A percentile compares a stretch with the other conserved stretches of the same genome.
These are phyloP conservation scores for Cyberlindnera euphorbiae DNA, from an alignment of 805 yeast genomes.

Conservation along the genomic window DNA sequence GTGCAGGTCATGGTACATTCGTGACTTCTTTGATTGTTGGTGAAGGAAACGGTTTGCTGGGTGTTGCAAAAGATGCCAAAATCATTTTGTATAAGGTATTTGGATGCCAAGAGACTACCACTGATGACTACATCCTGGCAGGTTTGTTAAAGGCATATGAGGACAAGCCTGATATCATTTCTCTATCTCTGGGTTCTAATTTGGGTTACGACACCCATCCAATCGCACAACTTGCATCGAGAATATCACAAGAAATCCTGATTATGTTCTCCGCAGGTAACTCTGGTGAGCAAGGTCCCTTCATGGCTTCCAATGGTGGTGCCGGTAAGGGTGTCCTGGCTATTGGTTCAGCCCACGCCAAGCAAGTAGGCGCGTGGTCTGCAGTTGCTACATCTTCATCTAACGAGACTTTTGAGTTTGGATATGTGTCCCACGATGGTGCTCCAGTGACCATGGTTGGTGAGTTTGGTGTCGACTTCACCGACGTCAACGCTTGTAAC, in stretches of 20 bases:
- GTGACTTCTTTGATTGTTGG: slow-evolving; percentile 16
- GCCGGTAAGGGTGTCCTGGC: slow-evolving; percentile 12
- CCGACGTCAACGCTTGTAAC: slow-evolving; percentile 7
- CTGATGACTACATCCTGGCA: slow-evolving; percentile 14
- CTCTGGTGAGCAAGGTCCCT: slow-evolving; percentile 12
- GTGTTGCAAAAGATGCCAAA: slow-evolving; percentile 18
- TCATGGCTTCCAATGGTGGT: slow-evolving; percentile 15
- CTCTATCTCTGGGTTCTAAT: slow-evolving; percentile 13
- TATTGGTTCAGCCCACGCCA: slow-evolving; percentile 13
- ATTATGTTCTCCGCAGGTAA: slow-evolving; percentile 18
- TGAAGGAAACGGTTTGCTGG: slow-evolving; percentile 3
- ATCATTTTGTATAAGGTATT: slow-evolving; percentile 16
- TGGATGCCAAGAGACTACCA: slow-evolving; percentile 7
- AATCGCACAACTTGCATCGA: slow-evolving; percentile 9
- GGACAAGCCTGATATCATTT: slow-evolving; percentile 12
- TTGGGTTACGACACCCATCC: slow-evolving; percentile 14
- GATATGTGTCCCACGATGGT: slow-evolving; percentile 7
- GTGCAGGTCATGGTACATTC: slow-evolving; percentile 19
- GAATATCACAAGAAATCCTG: slow-evolving; percentile 10
- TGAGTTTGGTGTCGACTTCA: slow-evolving; percentile 2
- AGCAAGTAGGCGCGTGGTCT: slow-evolving; percentile 7
- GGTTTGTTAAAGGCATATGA: slow-evolving; percentile 15
- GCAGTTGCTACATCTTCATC: slow-evolving; percentile 9
- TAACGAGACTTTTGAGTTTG: slow-evolving; percentile 7
- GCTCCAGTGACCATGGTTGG: slow-evolving; percentile 4